Conservation (phyloP, 768 basidiomycete species). For the Pholiota microspora region DNA sequence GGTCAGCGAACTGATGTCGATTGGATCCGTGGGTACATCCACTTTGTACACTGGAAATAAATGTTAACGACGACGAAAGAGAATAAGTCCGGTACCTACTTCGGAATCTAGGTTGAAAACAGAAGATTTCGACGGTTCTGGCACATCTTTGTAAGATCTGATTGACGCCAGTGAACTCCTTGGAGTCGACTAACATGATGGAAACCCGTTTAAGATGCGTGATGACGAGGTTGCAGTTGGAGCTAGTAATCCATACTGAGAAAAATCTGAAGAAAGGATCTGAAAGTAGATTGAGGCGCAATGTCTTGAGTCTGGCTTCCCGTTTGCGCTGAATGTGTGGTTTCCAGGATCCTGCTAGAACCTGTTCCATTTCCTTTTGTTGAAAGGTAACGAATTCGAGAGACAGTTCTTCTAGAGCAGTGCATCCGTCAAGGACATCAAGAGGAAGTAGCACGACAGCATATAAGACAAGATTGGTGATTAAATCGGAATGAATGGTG, state of each 20-base stretch:
- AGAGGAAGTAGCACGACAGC: conserved; percentile 2
- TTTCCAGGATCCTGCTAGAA: background rate
- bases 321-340: background rate
- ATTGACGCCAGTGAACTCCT: background rate
- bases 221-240: background rate
- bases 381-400: background rate
- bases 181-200: conserved; percentile 1
- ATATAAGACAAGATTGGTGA: conserved; percentile 4
- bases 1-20: background rate
- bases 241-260: conserved; percentile 2
- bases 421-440: background rate
- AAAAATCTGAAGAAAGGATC: background rate
- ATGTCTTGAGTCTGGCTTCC: conserved; percentile 1
- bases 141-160: background rate
- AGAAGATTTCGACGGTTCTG: conserved; percentile 2
- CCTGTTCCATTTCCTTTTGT: background rate
- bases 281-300: background rate
- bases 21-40: background rate
- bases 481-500: background rate
- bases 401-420: background rate
- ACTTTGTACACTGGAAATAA: background rate
- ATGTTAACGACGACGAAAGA: background rate
- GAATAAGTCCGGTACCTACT: background rate
- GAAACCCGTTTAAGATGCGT: background rate
- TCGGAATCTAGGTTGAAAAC: conserved; percentile 1